Evolutionary conservation across 495 filamentous ascomycete species (phyloP), one percentile per base, ranked within the genome.

Genomic region (Neurospora tetraspora): DNA sequence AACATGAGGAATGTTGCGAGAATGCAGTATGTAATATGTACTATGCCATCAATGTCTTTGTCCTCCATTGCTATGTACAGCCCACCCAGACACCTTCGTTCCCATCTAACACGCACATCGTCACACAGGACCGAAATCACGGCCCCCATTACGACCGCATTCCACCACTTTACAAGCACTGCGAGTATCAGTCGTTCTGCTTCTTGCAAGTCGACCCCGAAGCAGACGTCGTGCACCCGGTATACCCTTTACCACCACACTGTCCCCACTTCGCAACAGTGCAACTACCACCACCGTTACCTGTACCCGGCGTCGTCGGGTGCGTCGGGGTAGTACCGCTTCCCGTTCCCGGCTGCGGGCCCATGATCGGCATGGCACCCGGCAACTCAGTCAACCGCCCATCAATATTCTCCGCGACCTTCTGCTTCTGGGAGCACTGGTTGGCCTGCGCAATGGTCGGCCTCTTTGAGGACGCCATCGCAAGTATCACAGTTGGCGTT

Each of bases 361-460:
- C 76, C 0, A 69, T 71, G 8, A 74, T 71, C 36, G 39, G 40
- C 3, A 77, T 69, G 2, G 16, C 70, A 6, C 70, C 73, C 4
- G 75, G 73, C 59, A 77, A 39, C 61, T 70, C 71, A 3, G n/a
- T 73, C 42, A 73, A 38, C 71, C 82, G 83, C 27, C 81, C 79
- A 72, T 83, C 80, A 61, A 83, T 76, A 27, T 80, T 45, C 76
- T 84, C 83, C 65, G 76, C 75, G 0, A 84, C 83, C 11, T 71
- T 71, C 11, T 76, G 71, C 71, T 77, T 75, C 31, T 77, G 75
- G 5, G 53, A 72, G 75, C 83, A 84, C 77, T 81, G 76, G 70
- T 84, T 84, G 12, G 74, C 77, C 72, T 81, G 70, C 37, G 76
- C 73, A 74, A 84, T 81, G 73, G 72, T 79, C 79, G 83, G 82